These are phyloP conservation scores for Huiozyma sinensis DNA, from an alignment of 805 yeast species.

Conservation along the genomic window DNA sequence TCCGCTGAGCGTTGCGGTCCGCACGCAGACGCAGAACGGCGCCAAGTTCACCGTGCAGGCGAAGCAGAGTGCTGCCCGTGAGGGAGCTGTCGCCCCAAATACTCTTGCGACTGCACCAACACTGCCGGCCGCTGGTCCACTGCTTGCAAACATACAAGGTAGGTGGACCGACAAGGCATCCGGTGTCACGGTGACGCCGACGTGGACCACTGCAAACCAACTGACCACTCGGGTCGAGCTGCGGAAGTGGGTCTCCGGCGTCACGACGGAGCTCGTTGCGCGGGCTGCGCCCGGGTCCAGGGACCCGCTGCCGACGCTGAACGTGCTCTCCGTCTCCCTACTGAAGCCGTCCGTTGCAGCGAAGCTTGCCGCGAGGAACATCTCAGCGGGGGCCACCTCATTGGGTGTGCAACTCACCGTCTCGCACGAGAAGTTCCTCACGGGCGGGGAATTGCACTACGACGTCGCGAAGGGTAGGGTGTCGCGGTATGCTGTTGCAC, in stretches of 20 bases:
- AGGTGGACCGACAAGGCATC: slow-evolving; percentile 86
- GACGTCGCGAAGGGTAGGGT: slow-evolving; percentile 88
- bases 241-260: slow-evolving; percentile 86
- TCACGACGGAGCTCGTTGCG: slow-evolving; percentile 85
- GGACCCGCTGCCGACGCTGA: background rate
- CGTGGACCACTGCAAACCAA: background rate
- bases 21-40: slow-evolving; percentile 93
- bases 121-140: no score
- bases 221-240: slow-evolving; percentile 59
- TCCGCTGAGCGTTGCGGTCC: slow-evolving; percentile 79
- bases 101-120: no score
- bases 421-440: slow-evolving; percentile 92
- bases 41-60: slow-evolving; percentile 92
- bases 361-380: slow-evolving; percentile 85
- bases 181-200: slow-evolving; percentile 52
- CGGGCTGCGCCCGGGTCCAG: slow-evolving; percentile 71
- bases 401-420: slow-evolving; percentile 91
- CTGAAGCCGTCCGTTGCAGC: slow-evolving; percentile 85
- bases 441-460: slow-evolving; percentile 95
- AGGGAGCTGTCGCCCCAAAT: slow-evolving; percentile 66
- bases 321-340: slow-evolving; percentile 60
- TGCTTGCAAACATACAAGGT: slow-evolving; percentile 85
- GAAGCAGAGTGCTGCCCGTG: slow-evolving; percentile 80
- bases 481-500: slow-evolving; percentile 86
- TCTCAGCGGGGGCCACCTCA: slow-evolving; percentile 56